Conservation (phyloP, 805 yeast species). For the Candida golubevii region DNA sequence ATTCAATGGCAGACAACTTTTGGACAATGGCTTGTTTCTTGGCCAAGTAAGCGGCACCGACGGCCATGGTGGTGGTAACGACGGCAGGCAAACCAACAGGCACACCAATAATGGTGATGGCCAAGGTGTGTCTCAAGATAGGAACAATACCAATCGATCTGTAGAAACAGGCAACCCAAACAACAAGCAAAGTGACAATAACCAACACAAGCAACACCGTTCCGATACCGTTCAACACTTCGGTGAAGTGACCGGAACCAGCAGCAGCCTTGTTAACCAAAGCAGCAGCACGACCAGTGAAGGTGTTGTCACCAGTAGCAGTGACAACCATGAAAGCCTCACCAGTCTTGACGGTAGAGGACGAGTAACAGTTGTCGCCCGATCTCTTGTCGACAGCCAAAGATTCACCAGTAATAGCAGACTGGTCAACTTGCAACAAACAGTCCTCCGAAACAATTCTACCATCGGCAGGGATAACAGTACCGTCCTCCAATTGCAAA, state of each 20-base stretch:
- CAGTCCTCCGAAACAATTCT: slow-evolving; percentile 80
- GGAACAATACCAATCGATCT: slow-evolving; percentile 82
- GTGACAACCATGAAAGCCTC: slow-evolving; percentile 91
- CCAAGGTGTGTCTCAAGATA: slow-evolving; percentile 87
- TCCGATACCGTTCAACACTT: slow-evolving; percentile 97
- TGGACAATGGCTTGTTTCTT: slow-evolving; percentile 97
- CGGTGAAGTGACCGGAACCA: slow-evolving; percentile 95
- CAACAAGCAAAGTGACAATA: slow-evolving; percentile 78
- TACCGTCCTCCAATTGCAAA: slow-evolving; percentile 88
- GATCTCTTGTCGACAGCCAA: slow-evolving; percentile 87
- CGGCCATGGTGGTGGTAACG: slow-evolving; percentile 98
- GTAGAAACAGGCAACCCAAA: slow-evolving; percentile 94
- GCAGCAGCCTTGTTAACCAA: slow-evolving; percentile 90
- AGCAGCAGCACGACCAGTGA: slow-evolving; percentile 97
- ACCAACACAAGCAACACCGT: slow-evolving; percentile 85
- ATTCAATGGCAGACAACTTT: slow-evolving; percentile 93
- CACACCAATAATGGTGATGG: slow-evolving; percentile 95
- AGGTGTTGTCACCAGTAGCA: slow-evolving; percentile 93
- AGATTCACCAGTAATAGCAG: slow-evolving; percentile 97
- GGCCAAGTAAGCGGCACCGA: slow-evolving; percentile 98
- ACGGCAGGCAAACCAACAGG: slow-evolving; percentile 99
- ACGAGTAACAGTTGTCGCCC: slow-evolving; percentile 86
- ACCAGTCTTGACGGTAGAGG: slow-evolving; percentile 94
- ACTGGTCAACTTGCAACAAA: slow-evolving; percentile 89
- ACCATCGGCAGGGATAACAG: slow-evolving; percentile 91